A percentile compares a stretch with the other conserved stretches of the same genome.
phyloP scores from a whole-genome alignment of 148 eudicot genomes.

The Chenopodium formosanum region DNA sequence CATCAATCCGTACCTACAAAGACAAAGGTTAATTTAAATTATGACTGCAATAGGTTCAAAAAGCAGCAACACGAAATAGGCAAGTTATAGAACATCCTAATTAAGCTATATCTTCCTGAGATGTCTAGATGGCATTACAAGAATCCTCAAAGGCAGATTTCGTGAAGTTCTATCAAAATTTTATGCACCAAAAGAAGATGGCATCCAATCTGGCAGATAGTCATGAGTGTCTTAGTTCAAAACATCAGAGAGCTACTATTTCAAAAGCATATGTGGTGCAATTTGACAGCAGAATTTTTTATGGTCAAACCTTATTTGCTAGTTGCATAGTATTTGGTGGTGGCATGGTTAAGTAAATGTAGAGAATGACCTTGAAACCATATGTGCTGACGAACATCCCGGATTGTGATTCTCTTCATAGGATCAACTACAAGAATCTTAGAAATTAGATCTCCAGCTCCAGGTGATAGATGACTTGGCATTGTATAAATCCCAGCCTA shows the following conservation, averaged over 20 bases:
- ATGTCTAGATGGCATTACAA: not conserved
- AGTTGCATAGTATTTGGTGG: not conserved
- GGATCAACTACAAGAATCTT: not conserved
- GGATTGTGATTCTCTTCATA: not conserved
- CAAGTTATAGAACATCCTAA: too few species aligned
- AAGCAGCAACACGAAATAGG: too few species aligned
- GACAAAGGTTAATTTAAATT: too few species aligned
- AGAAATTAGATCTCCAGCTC: not conserved
- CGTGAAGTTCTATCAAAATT: too few species aligned
- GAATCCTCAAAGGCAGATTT: not conserved
- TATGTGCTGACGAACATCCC: not conserved
- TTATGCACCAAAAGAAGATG: not conserved
- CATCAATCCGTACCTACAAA: conserved; percentile 1
- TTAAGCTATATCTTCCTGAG: too few species aligned
- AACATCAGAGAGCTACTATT: not conserved
- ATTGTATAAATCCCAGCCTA: not conserved
- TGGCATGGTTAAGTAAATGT: not conserved
- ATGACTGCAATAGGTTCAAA: too few species aligned
- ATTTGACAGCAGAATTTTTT: not conserved
- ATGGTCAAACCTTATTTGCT: not conserved
- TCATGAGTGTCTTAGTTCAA: not conserved
- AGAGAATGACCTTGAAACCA: not conserved
- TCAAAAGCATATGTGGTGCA: not conserved
- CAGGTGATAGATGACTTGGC: not conserved
- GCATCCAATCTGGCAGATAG: not conserved